phyloP scores from a whole-genome alignment of 2,329 filamentous ascomycete species.

The Blastomyces emzantsi region DNA sequence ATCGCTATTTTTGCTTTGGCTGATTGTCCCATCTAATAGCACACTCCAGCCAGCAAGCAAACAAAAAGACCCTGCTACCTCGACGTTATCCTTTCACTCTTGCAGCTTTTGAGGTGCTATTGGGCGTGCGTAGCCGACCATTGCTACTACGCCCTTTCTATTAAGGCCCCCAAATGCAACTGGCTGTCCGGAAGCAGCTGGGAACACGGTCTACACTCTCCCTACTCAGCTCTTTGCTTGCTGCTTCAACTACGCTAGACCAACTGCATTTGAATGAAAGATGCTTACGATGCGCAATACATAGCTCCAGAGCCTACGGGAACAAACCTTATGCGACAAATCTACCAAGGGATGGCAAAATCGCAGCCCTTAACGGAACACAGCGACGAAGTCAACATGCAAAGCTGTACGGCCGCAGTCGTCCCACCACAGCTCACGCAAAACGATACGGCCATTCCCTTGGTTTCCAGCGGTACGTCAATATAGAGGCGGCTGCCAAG shows the following conservation, averaged over 20 bases:
- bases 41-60: background rate
- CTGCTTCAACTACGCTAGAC: constrained; percentile 26
- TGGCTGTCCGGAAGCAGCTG: constrained; percentile 36
- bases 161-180: constrained; percentile 33
- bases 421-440: background rate
- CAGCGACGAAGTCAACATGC: background rate
- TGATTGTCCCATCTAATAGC: background rate
- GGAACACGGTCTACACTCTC: constrained; percentile 35
- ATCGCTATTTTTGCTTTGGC: background rate
- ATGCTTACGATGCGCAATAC: constrained; percentile 25
- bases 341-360: background rate
- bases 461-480: background rate
- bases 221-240: constrained; percentile 28
- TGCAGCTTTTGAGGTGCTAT: no score
- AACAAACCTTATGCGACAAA: background rate
- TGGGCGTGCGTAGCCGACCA: background rate
- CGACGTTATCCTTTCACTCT: background rate
- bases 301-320: constrained; percentile 2
- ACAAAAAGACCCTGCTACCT: background rate
- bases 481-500: background rate
- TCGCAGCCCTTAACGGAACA: background rate
- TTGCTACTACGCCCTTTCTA: background rate
- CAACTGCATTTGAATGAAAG: constrained; percentile 22
- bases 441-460: background rate
- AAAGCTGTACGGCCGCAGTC: background rate